Evolutionary conservation across 768 basidiomycete genomes (phyloP), one percentile per base, ranked within the genome.

Genomic region (Leccinum barrowsii): DNA sequence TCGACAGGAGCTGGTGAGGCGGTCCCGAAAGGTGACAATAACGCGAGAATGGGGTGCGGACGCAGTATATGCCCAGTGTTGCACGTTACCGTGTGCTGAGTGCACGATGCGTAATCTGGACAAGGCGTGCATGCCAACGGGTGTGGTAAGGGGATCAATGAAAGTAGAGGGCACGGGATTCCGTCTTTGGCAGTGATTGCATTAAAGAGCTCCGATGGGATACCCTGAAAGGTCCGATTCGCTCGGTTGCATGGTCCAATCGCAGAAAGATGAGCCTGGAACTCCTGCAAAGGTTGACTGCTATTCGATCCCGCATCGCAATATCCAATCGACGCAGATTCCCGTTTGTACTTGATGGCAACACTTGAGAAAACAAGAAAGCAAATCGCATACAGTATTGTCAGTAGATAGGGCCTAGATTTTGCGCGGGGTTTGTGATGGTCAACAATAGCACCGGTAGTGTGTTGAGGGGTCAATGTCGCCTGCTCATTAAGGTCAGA

Each of bases 311-410:
- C 86, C 35, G 81, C 72, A 61, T 90, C 84, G 67, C 92, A 94
- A 72, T 84, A 94, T 5, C 92, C 92, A 63, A 94, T 85, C 11
- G 78, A 70, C 2, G 85, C 76, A 5, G 91, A 91, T 63, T 88
- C 84, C 12, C 63, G 59, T 74, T 91, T 92, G 77, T 84, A 89
- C 17, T 77, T 76, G 64, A 77, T 63, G 19, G 77, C 60, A 22
- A 73, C 61, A 59, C 70, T 73, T 13, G 70, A 73, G 19, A 72
- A 61, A 17, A 72, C 67, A 22, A 80, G 57, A 10, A 76, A 59
- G 28, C 79, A 59, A 5, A 77, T 56, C 58, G 77, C 58, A 54
- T 73, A 64, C 48, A 87, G 21, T n/a, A 84, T 26, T n/a, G 79
- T 79, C 13, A 79, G 52, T 44, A 82, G 57, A 59, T 74, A 63